These are phyloP conservation scores for Exophiala bonariae DNA, from an alignment of 2,329 filamentous ascomycete species.

Conservation along the genomic window DNA sequence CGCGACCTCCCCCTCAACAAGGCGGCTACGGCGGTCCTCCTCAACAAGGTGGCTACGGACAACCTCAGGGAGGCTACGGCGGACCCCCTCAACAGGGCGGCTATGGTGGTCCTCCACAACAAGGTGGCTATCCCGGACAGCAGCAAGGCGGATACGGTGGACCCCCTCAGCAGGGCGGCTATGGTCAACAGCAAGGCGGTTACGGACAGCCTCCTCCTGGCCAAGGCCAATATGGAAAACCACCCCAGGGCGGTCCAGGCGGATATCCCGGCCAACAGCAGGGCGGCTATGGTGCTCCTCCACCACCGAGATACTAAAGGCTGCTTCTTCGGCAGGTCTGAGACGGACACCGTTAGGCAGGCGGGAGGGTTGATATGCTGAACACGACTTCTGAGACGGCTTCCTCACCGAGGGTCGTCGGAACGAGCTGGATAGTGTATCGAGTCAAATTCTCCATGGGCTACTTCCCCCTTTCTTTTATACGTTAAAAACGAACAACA, in stretches of 20 bases:
- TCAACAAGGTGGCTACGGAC: slow-evolving; percentile 33
- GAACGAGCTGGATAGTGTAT: too few species aligned
- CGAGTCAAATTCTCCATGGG: too few species aligned
- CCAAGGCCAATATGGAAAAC: slow-evolving; percentile 18
- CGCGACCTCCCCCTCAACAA: slow-evolving; percentile 24
- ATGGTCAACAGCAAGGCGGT: slow-evolving; percentile 30
- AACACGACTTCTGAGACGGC: too few species aligned
- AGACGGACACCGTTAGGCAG: too few species aligned
- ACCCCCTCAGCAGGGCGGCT: slow-evolving; percentile 28
- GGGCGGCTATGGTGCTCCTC: slow-evolving; percentile 28
- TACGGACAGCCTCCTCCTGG: slow-evolving; percentile 30
- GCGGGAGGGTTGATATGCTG: too few species aligned
- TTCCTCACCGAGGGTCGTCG: too few species aligned
- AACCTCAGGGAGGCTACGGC: slow-evolving; percentile 31
- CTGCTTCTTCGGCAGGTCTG: slow-evolving; percentile 17
- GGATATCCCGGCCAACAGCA: slow-evolving; percentile 28
- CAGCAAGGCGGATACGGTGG: slow-evolving; percentile 25
- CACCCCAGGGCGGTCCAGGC: slow-evolving; percentile 28
- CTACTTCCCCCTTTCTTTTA: too few species aligned
- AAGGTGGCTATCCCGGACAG: slow-evolving; percentile 30
- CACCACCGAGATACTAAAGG: slow-evolving; percentile 19
- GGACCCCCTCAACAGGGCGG: slow-evolving; percentile 27
- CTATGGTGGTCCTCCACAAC: slow-evolving; percentile 17
- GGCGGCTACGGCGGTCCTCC: slow-evolving; percentile 30
- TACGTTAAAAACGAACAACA: too few species aligned